Conservation (phyloP, 2,329 filamentous ascomycete species). For the Alternaria dauci region DNA sequence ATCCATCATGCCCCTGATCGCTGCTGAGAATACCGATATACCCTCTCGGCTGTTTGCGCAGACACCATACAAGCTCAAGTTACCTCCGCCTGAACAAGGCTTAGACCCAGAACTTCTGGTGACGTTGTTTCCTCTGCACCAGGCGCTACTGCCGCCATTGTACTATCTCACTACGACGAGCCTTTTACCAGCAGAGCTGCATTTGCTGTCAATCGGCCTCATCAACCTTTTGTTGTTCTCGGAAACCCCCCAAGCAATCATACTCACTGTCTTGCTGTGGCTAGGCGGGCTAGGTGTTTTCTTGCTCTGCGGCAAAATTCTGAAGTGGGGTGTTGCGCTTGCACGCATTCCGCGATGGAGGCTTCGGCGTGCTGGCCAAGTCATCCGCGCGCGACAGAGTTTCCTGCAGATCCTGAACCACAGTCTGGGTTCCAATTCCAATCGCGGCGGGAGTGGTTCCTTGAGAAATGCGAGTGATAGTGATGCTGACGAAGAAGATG, state of each 20-base stretch:
- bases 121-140: constrained; percentile 83
- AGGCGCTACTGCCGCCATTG: constrained; percentile 75
- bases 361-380: constrained; percentile 68
- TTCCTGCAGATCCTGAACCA: constrained; percentile 55
- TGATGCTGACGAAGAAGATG: constrained; percentile 58
- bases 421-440: constrained; percentile 41
- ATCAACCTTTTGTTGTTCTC: constrained; percentile 83
- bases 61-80: constrained; percentile 48
- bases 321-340: constrained; percentile 84
- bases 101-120: constrained; percentile 67
- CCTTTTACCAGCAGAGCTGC: constrained; percentile 84
- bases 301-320: constrained; percentile 74
- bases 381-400: constrained; percentile 54
- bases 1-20: constrained; percentile 72
- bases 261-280: constrained; percentile 57
- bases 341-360: constrained; percentile 92
- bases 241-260: constrained; percentile 63
- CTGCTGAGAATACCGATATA: constrained; percentile 57
- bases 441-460: constrained; percentile 32
- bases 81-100: constrained; percentile 37
- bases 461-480: constrained; percentile 45
- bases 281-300: constrained; percentile 77
- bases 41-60: constrained; percentile 44
- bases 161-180: constrained; percentile 88
- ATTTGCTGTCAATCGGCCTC: constrained; percentile 82